A percentile compares a stretch with the other conserved stretches of the same genome.
phyloP scores from a whole-genome alignment of 768 basidiomycete species.

The Suillus americanus region DNA sequence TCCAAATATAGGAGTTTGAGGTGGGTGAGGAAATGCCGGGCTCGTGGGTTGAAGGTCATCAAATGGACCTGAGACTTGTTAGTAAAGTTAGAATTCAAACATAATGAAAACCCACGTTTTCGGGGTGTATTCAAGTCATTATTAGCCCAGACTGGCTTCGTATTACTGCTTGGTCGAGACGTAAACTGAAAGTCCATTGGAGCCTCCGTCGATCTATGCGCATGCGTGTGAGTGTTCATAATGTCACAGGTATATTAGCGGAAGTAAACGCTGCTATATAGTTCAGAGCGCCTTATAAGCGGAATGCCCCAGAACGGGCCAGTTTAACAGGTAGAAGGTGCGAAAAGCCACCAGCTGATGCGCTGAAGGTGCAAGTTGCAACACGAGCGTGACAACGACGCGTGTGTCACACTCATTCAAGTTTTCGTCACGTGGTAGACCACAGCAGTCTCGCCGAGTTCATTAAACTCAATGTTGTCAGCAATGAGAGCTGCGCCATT shows the following conservation, averaged over 20 bases:
- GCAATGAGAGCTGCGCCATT: neutral
- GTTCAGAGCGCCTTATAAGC: neutral
- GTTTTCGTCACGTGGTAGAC: conserved; percentile 17
- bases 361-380: neutral
- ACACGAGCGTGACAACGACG: conserved; percentile 16
- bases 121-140: conserved; percentile 55
- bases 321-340: neutral
- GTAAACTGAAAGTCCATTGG: conserved; percentile 93
- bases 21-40: conserved; percentile 34
- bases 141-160: conserved; percentile 60
- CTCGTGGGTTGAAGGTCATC: conserved; percentile 40
- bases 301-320: neutral
- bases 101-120: conserved; percentile 57
- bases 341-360: neutral
- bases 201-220: conserved; percentile 66
- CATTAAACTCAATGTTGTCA: neutral
- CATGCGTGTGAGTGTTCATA: conserved; percentile 27
- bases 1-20: conserved; percentile 56
- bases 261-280: neutral
- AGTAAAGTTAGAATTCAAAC: conserved; percentile 22
- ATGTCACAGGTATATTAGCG: conserved; percentile 2
- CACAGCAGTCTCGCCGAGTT: no score
- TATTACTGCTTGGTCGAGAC: conserved; percentile 50
- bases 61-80: conserved; percentile 40
- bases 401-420: conserved; percentile 32